These are phyloP conservation scores for Yamadazyma dushanensis DNA, from an alignment of 1,139 yeast genomes.

Conservation along the genomic window DNA sequence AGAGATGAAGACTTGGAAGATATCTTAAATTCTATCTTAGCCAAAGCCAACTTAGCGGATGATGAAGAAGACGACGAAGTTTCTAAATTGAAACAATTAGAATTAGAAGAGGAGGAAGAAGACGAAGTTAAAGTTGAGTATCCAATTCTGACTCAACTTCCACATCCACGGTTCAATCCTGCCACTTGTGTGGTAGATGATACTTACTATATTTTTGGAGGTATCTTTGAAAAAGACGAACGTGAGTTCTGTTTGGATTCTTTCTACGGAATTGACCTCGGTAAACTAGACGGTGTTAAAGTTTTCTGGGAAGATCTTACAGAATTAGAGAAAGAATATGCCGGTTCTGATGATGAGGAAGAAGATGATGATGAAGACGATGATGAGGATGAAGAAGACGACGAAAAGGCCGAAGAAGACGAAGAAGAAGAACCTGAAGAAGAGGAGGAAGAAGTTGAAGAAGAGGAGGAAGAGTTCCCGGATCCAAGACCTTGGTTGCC, in stretches of 20 bases:
- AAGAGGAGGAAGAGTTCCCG: slow-evolving; percentile 70
- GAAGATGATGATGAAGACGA: slow-evolving; percentile 58
- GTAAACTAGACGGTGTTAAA: slow-evolving; percentile 83
- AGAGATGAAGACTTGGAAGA: slow-evolving; percentile 85
- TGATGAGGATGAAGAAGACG: slow-evolving; percentile 67
- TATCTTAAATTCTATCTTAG: slow-evolving; percentile 70
- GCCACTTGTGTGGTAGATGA: slow-evolving; percentile 86
- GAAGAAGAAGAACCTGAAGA: slow-evolving; percentile 58
- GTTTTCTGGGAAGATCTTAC: slow-evolving; percentile 86
- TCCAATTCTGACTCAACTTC: slow-evolving; percentile 61
- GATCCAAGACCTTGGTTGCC: slow-evolving; percentile 97
- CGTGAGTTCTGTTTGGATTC: slow-evolving; percentile 83
- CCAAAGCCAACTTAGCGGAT: slow-evolving; percentile 66
- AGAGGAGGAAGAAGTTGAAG: slow-evolving; percentile 58
- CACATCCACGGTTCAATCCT: slow-evolving; percentile 89
- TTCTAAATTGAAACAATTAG: slow-evolving; percentile 34
- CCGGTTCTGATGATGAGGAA: slow-evolving; percentile 43
- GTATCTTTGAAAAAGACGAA: slow-evolving; percentile 87
- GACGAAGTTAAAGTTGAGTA: slow-evolving; percentile 43
- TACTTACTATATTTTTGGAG: slow-evolving; percentile 83
- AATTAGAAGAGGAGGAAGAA: slow-evolving; percentile 40
- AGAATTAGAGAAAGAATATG: slow-evolving; percentile 29
- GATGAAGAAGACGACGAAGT: slow-evolving; percentile 42
- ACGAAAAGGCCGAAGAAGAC: slow-evolving; percentile 46
- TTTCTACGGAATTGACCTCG: slow-evolving; percentile 81